Evolutionary conservation across 1,284 basidiomycete species (phyloP).

Genomic region (Trametes hirsuta): DNA sequence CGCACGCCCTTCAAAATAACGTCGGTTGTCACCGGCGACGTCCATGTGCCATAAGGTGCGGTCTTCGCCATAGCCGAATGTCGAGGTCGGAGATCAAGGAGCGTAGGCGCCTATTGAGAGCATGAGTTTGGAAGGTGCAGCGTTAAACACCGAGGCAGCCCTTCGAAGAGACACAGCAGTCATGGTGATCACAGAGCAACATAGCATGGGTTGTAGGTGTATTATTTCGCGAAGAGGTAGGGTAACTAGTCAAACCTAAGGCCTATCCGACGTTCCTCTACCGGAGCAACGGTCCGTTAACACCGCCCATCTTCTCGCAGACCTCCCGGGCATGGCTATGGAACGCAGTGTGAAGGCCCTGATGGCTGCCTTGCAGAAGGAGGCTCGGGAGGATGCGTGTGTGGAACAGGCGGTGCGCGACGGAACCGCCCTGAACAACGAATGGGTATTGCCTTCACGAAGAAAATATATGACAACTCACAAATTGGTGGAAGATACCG

Average conservation of each 20-base stretch:
- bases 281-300: slow-evolving; percentile 26
- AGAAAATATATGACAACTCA: slow-evolving; percentile 42
- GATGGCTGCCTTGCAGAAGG: slow-evolving; percentile 43
- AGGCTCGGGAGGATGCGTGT: slow-evolving; percentile 65
- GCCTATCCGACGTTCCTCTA: slow-evolving; percentile 11
- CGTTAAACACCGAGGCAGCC: neutral
- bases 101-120: neutral
- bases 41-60: slow-evolving; percentile 42
- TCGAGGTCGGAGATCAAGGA: neutral
- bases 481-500: slow-evolving; percentile 78
- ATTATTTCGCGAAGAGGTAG: slow-evolving; percentile 24
- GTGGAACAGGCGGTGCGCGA: slow-evolving; percentile 69
- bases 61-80: slow-evolving; percentile 23
- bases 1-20: slow-evolving; percentile 54
- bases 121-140: neutral
- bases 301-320: slow-evolving; percentile 53
- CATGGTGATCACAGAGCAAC: neutral
- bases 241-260: slow-evolving; percentile 20
- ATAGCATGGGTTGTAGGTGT: slow-evolving; percentile 14
- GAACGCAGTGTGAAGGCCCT: slow-evolving; percentile 57
- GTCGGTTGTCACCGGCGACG: slow-evolving; percentile 38
- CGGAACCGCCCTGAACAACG: slow-evolving; percentile 53
- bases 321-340: slow-evolving; percentile 49
- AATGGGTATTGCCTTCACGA: neutral
- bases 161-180: neutral